phyloP scores from a whole-genome alignment of 164 flowering plant genomes.

The Aristolochia californica region DNA sequence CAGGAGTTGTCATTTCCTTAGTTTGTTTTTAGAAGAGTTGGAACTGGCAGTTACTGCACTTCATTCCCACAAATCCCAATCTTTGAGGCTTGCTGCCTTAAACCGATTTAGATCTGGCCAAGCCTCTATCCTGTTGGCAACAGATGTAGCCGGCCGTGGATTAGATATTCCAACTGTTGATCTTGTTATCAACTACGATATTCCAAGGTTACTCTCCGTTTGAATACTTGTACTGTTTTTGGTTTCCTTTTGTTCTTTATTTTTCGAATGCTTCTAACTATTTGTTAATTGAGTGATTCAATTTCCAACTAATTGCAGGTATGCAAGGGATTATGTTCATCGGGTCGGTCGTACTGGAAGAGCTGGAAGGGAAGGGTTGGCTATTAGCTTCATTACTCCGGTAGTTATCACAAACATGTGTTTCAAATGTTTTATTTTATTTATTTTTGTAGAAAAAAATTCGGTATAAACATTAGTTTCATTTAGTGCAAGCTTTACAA shows the following conservation, averaged over 20 bases:
- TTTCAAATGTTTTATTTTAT: too few relatives aligned
- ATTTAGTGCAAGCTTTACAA: too few relatives aligned
- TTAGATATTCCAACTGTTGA: constrained; percentile 97
- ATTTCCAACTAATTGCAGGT: constrained; percentile 26
- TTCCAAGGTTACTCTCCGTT: constrained; percentile 57
- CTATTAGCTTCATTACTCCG: constrained; percentile 73
- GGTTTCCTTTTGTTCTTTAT: background rate
- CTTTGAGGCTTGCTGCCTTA: constrained; percentile 70
- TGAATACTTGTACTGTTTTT: background rate
- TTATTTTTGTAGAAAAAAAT: background rate
- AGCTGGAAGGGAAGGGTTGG: constrained; percentile 91
- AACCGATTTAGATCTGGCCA: constrained; percentile 78
- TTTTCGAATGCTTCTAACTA: constrained; percentile 2
- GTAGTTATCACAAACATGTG: constrained; percentile 11
- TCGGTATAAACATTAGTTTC: background rate
- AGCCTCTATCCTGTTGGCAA: constrained; percentile 68
- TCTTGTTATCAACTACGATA: constrained; percentile 83
- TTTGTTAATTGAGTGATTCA: background rate
- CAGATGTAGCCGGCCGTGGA: constrained; percentile 96
- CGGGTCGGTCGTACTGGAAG: constrained; percentile 99
- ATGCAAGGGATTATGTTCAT: constrained; percentile 83
- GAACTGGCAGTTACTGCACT: constrained; percentile 50
- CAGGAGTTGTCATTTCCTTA: constrained; percentile 75
- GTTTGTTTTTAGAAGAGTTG: constrained; percentile 76
- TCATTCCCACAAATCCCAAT: constrained; percentile 76